A percentile compares a stretch with the other conserved stretches of the same genome.
phyloP scores from a whole-genome alignment of 2,329 filamentous ascomycete species.

The Phyllosticta ampelicida region DNA sequence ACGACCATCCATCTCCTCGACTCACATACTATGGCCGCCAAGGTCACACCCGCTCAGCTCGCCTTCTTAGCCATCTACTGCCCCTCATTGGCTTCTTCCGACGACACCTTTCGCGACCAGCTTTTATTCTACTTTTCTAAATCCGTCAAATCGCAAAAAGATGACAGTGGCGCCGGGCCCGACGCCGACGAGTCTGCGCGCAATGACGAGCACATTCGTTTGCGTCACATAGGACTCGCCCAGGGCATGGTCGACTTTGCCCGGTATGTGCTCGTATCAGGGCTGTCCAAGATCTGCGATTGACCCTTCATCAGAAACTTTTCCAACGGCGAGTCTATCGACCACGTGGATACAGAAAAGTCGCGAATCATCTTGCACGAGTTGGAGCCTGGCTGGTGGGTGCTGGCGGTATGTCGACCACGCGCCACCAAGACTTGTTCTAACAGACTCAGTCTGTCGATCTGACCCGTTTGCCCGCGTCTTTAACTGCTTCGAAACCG shows the following conservation, averaged over 20 bases:
- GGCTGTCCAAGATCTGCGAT: slow-evolving; percentile 11
- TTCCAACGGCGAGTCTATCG: slow-evolving; percentile 62
- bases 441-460: slow-evolving; percentile 55
- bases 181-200: slow-evolving; percentile 29
- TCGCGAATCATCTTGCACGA: slow-evolving; percentile 75
- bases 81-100: slow-evolving; percentile 61
- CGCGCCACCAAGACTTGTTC: not conserved
- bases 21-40: slow-evolving; percentile 14
- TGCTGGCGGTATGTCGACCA: slow-evolving; percentile 60
- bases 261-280: slow-evolving; percentile 34
- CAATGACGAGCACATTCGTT: slow-evolving; percentile 70
- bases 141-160: not conserved
- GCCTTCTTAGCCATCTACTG: slow-evolving; percentile 94
- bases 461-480: slow-evolving; percentile 59
- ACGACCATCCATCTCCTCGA: not conserved
- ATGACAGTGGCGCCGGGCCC: slow-evolving; percentile 19
- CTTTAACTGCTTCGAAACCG: slow-evolving; percentile 22
- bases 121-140: slow-evolving; percentile 83
- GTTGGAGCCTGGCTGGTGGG: slow-evolving; percentile 89
- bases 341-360: slow-evolving; percentile 85
- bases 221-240: slow-evolving; percentile 88
- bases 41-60: slow-evolving; percentile 65
- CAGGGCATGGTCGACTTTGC: slow-evolving; percentile 95
- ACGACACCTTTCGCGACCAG: slow-evolving; percentile 67
- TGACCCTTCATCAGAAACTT: slow-evolving; percentile 52